Evolutionary conservation across 1,284 basidiomycete species (phyloP).

Genomic region (Cutaneotrichosporon sp.): DNA sequence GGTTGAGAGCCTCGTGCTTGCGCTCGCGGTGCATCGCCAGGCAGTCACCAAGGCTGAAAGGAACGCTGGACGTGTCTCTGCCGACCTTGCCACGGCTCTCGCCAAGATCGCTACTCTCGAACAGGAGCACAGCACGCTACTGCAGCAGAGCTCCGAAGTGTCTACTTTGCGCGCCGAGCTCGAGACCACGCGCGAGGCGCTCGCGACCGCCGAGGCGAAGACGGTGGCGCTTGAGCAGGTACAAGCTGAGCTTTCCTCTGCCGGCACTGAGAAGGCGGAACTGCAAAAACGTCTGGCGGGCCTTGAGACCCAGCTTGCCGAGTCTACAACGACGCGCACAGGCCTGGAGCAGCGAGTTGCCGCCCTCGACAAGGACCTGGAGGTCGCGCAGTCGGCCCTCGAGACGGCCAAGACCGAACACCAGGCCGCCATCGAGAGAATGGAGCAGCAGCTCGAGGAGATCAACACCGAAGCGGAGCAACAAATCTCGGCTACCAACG

Average conservation of each 20-base stretch:
- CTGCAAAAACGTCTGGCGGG: constrained; percentile 55
- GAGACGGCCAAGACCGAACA: neutral
- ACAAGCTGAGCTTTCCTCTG: neutral
- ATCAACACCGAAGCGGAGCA: neutral
- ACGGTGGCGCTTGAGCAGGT: neutral
- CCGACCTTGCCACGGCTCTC: neutral
- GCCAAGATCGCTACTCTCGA: constrained; percentile 1
- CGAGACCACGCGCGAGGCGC: constrained; percentile 1
- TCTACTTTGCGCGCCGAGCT: constrained; percentile 8
- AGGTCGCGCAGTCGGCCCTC: neutral
- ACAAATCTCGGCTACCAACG: neutral
- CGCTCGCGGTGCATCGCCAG: constrained; percentile 9
- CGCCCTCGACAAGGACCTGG: neutral
- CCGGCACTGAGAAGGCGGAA: neutral
- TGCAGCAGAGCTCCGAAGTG: neutral
- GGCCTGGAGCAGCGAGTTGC: neutral
- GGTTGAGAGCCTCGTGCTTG: constrained; percentile 2
- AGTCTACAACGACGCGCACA: neutral
- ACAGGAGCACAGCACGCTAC: constrained; percentile 4
- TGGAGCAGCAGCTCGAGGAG: neutral
- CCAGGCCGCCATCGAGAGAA: neutral
- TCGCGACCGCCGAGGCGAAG: neutral
- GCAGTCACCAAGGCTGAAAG: neutral
- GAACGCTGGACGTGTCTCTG: neutral
- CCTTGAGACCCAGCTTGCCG: constrained; percentile 70